Base-by-base conservation (phyloP, 2,329 filamentous ascomycete genomes). In the Celoporthe dispersa region DNA sequence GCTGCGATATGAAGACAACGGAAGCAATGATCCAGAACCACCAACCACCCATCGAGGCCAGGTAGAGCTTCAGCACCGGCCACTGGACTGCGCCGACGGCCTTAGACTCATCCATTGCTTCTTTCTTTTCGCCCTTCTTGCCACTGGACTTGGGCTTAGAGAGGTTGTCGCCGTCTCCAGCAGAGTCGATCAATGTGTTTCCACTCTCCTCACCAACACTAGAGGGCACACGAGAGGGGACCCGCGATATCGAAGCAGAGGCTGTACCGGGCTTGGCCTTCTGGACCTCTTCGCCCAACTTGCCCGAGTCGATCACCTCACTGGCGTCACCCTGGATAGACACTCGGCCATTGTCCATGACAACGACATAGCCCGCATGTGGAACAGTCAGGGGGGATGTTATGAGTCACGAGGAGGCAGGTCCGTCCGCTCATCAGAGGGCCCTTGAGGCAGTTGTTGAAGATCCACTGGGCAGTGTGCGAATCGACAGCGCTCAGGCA, bases 391-490 rank as follows among this genome's bases (percentile, higher is more conserved):
- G 87, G n/a, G n/a, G 92, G 88, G 37, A 96, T 88, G 77, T 98
- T 99, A 83, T 99, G 96, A 0, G 96, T 98, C 48, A 99, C 95
- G 59, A 99, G 86, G 67, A 99, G 93, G 79, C 96, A 98, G 37
- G 96, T 98, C 57, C 96, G 90, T 77, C 90, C 86, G 70, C 87
- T 83, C 96, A 99, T 98, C 66, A 99, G 82, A 7, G 93, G 92
- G 2, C 96, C 96, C 75, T 91, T 91, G 73, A 99, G 91, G 71
- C 94, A 97, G 80, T 97, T 92, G 78, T 92, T 92, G 81, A 98
- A 98, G 74, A 99, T 98, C 91, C 97, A 98, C 79, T 98, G 97
- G 2, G 94, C 94, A 0, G 96, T 98, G 76, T 99, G 96, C 3
- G 96, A 97, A 79, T 99, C 96, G 44, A 99, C 96, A 37, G 96